A percentile compares a stretch with the other conserved stretches of the same genome.
Evolutionary conservation across 441 rosid species (phyloP).

Genomic region (Eutrema salsugineum): DNA sequence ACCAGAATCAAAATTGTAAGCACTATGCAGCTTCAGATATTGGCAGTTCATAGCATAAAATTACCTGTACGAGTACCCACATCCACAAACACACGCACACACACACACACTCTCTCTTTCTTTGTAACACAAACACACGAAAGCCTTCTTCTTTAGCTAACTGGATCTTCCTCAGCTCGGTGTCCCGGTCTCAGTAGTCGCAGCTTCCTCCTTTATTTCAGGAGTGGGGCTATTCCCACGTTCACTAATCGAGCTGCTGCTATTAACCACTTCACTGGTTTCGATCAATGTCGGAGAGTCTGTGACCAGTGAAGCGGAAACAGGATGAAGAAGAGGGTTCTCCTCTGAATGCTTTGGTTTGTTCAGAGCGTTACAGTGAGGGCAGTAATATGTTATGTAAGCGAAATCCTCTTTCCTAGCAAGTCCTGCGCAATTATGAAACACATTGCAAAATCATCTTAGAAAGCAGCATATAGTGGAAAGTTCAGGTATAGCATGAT

Average conservation of each 20-base stretch:
- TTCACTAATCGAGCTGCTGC: slow-evolving; percentile 25
- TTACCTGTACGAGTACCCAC: slow-evolving; percentile 15
- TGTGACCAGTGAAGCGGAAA: not conserved
- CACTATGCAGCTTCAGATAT: slow-evolving; percentile 8
- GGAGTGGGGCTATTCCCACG: slow-evolving; percentile 28
- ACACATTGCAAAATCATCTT: slow-evolving; percentile 3
- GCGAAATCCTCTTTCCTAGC: slow-evolving; percentile 81
- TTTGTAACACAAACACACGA: not conserved
- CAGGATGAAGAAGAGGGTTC: slow-evolving; percentile 24
- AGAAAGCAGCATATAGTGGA: not conserved
- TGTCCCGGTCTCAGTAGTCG: slow-evolving; percentile 8
- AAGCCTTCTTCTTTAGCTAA: slow-evolving; percentile 9
- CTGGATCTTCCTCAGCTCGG: slow-evolving; percentile 12
- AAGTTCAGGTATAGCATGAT: not conserved
- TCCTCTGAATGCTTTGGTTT: slow-evolving; percentile 54
- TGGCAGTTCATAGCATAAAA: not conserved
- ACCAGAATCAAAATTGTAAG: slow-evolving; percentile 20
- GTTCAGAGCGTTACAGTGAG: slow-evolving; percentile 79
- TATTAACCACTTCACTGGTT: slow-evolving; percentile 28
- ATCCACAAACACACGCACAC: not conserved
- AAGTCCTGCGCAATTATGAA: slow-evolving; percentile 51
- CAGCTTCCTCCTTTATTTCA: slow-evolving; percentile 16
- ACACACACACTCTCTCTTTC: not conserved
- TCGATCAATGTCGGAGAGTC: slow-evolving; percentile 16
- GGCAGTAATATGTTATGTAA: slow-evolving; percentile 80